These are phyloP conservation scores for Fusarium napiforme DNA, from an alignment of 2,329 filamentous ascomycete genomes.

Conservation along the genomic window DNA sequence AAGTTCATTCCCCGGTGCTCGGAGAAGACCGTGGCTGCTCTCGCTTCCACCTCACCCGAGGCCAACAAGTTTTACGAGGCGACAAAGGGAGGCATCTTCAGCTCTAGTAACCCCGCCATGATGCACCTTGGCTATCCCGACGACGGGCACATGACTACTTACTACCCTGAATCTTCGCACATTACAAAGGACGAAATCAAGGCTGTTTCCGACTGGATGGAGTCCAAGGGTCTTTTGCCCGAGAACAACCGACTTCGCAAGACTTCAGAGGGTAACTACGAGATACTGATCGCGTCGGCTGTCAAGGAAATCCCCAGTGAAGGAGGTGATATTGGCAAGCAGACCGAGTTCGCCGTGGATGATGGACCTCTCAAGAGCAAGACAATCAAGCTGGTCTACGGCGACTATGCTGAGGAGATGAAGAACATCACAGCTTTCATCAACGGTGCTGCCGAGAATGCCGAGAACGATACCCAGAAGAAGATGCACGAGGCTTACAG, in stretches of 20 bases:
- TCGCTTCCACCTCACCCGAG: constrained; percentile 70
- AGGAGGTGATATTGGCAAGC: constrained; percentile 76
- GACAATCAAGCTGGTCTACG: constrained; percentile 77
- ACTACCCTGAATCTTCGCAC: constrained; percentile 79
- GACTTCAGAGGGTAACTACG: constrained; percentile 70
- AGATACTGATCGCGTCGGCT: constrained; percentile 80
- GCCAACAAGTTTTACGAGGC: constrained; percentile 73
- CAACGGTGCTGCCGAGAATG: constrained; percentile 73
- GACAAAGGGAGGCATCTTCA: constrained; percentile 78
- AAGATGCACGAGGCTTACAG: constrained; percentile 80
- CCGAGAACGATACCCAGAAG: constrained; percentile 78
- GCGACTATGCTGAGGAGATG: constrained; percentile 80
- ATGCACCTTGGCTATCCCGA: constrained; percentile 83
- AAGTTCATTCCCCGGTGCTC: constrained; percentile 83
- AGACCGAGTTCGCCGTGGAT: constrained; percentile 68
- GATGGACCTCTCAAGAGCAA: constrained; percentile 72
- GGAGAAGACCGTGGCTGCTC: constrained; percentile 70
- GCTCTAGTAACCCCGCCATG: constrained; percentile 69
- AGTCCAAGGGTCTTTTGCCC: constrained; percentile 74
- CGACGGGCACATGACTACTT: constrained; percentile 81
- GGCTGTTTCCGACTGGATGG: constrained; percentile 77
- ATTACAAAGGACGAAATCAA: constrained; percentile 82
- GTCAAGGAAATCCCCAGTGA: constrained; percentile 66
- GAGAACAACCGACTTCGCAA: constrained; percentile 84
- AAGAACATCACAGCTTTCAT: constrained; percentile 73